Evolutionary conservation across 164 flowering plant species (phyloP).

Genomic region (Nymphaea thermarum): DNA sequence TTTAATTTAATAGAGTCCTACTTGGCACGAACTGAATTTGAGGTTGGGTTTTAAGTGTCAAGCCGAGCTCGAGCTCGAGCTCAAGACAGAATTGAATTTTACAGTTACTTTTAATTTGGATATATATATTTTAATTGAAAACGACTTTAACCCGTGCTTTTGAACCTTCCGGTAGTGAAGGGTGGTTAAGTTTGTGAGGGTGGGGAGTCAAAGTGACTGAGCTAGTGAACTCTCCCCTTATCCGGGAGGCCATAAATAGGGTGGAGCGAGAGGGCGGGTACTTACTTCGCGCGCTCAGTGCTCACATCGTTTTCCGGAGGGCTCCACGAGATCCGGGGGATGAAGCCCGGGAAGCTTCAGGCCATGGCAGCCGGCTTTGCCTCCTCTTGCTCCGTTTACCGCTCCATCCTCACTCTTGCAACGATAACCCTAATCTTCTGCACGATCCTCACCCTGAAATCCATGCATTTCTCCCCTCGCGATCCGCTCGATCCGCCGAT

Average conservation of each 20-base stretch:
- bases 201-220: too few relatives aligned
- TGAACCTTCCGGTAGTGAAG: too few relatives aligned
- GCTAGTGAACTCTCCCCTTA: neutral
- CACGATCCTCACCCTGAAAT: constrained; percentile 48
- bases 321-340: neutral
- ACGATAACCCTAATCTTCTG: constrained; percentile 47
- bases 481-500: neutral
- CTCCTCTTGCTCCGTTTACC: constrained; percentile 22
- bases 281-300: neutral
- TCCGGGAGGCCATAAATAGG: neutral
- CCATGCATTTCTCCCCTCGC: constrained; percentile 28
- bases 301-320: neutral
- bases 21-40: too few relatives aligned
- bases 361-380: neutral
- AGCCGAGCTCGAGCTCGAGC: too few relatives aligned
- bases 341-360: neutral
- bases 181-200: too few relatives aligned
- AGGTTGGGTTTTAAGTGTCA: too few relatives aligned
- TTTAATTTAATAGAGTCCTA: too few relatives aligned
- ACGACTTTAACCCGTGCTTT: too few relatives aligned
- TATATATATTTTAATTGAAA: too few relatives aligned
- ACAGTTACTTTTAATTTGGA: too few relatives aligned
- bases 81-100: too few relatives aligned
- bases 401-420: constrained; percentile 50
- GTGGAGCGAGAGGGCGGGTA: neutral